Evolutionary conservation across 2,329 filamentous ascomycete genomes (phyloP), one percentile per base, ranked within the genome.

Genomic region (Reticulascus tulasneorum): DNA sequence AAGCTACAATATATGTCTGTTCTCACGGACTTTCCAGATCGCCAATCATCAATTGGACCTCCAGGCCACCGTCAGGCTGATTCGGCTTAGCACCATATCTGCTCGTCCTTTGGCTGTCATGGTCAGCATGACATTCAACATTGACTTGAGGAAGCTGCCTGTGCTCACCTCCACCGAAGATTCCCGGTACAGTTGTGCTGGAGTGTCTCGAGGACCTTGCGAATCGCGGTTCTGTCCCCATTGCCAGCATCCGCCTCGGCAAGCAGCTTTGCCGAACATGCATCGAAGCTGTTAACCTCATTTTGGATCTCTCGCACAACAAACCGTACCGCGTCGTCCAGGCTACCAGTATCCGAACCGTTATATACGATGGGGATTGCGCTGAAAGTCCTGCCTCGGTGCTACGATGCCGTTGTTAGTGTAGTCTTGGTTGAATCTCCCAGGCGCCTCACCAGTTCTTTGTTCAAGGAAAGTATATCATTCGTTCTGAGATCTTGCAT

Each of bases 121-220:
- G n/a, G n/a, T n/a, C n/a, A n/a, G n/a, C n/a, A n/a, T n/a, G n/a
- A n/a, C n/a, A n/a, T n/a, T n/a, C n/a, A n/a, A n/a, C n/a, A n/a
- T n/a, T n/a, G n/a, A n/a, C n/a, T n/a, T n/a, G n/a, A n/a, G n/a
- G n/a, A n/a, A n/a, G n/a, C n/a, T n/a, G n/a, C n/a, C n/a, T n/a
- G n/a, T n/a, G 23, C 28, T 30, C 16, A 42, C 42, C 42, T 44
- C 42, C 42, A 44, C 8, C 29, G 17, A 4, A 44, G 23, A 12
- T 42, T 44, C 19, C 42, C 42, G 2, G 42, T 44, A 35, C 39
- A 44, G 15, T 35, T 35, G 18, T 24, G 33, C 23, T 44, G 42
- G 22, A 44, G 28, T 29, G 35, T 34, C 9, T 27, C 28, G 7
- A 32, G 10, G 10, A 42, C 32, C 18, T 32, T 18, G 29, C 19